Conservation (phyloP, 352 stramenopile species). For the Globisporangium nunn region DNA sequence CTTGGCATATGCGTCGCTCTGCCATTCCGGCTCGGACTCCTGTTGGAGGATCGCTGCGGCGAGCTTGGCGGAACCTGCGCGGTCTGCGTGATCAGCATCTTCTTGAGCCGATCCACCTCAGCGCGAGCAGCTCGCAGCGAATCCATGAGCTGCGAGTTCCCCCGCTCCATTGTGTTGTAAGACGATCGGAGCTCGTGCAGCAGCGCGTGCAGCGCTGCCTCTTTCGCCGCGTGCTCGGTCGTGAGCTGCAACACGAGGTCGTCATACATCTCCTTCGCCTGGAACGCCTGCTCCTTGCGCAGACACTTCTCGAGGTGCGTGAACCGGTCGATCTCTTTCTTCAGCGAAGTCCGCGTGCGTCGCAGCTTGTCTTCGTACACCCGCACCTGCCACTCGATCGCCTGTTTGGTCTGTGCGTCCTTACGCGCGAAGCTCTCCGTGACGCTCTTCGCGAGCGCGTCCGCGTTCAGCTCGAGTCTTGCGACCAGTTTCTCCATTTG, state of each 20-base stretch:
- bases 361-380: slow-evolving; percentile 51
- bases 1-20: slow-evolving; percentile 1
- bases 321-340: slow-evolving; percentile 64
- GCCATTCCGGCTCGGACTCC: slow-evolving; percentile 2
- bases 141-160: slow-evolving; percentile 49
- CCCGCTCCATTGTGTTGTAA: slow-evolving; percentile 37
- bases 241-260: slow-evolving; percentile 33
- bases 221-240: slow-evolving; percentile 31
- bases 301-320: slow-evolving; percentile 55
- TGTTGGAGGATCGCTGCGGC: slow-evolving; percentile 8
- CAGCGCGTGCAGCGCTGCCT: slow-evolving; percentile 37
- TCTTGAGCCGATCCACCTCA: slow-evolving; percentile 48
- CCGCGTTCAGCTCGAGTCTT: slow-evolving; percentile 24
- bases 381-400: slow-evolving; percentile 29
- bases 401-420: slow-evolving; percentile 23
- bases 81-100: slow-evolving; percentile 30
- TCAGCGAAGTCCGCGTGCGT: slow-evolving; percentile 34
- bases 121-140: slow-evolving; percentile 26
- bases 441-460: slow-evolving; percentile 26
- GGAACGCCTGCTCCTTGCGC: slow-evolving; percentile 43
- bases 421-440: slow-evolving; percentile 29
- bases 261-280: slow-evolving; percentile 42
- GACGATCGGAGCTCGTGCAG: slow-evolving; percentile 41
- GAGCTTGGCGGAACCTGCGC: background rate
- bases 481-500: slow-evolving; percentile 16